A percentile compares a stretch with the other conserved stretches of the same genome.
phyloP scores from a whole-genome alignment of 116 monocot species.

The Cymodocea nodosa region DNA sequence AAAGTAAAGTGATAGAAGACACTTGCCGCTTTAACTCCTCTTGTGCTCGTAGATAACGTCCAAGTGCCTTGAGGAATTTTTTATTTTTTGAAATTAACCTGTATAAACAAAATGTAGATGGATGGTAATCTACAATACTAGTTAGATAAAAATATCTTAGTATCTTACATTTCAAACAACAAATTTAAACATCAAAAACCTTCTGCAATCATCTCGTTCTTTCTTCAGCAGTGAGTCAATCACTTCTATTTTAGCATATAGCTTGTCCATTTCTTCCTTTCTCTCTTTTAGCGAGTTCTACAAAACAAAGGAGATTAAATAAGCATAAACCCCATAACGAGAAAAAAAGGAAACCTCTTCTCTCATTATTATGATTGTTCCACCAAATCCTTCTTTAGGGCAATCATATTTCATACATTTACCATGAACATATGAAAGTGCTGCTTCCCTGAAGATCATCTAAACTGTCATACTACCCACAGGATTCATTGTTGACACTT shows the following conservation, averaged over 20 bases:
- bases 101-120: slow-evolving; percentile 10
- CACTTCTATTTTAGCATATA: slow-evolving; percentile 50
- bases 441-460: too few species aligned
- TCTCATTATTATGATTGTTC: too few species aligned
- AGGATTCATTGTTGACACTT: too few species aligned
- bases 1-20: neutral
- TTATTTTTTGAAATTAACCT: slow-evolving; percentile 74
- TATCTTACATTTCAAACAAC: neutral
- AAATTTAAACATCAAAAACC: slow-evolving; percentile 19
- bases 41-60: slow-evolving; percentile 52
- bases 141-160: neutral
- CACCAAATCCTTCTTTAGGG: too few species aligned
- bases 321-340: neutral
- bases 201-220: slow-evolving; percentile 73
- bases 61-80: slow-evolving; percentile 66
- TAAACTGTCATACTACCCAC: too few species aligned
- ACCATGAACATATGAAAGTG: too few species aligned
- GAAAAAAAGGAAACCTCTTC: neutral
- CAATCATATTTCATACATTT: too few species aligned
- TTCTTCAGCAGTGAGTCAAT: slow-evolving; percentile 54
- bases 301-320: slow-evolving; percentile 4
- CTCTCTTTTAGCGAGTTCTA: slow-evolving; percentile 56
- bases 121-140: neutral
- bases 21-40: slow-evolving; percentile 69
- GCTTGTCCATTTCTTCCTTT: slow-evolving; percentile 41